Evolutionary conservation across 208 protist species (phyloP).

Genomic region (Blastocrithidia nonstop): DNA sequence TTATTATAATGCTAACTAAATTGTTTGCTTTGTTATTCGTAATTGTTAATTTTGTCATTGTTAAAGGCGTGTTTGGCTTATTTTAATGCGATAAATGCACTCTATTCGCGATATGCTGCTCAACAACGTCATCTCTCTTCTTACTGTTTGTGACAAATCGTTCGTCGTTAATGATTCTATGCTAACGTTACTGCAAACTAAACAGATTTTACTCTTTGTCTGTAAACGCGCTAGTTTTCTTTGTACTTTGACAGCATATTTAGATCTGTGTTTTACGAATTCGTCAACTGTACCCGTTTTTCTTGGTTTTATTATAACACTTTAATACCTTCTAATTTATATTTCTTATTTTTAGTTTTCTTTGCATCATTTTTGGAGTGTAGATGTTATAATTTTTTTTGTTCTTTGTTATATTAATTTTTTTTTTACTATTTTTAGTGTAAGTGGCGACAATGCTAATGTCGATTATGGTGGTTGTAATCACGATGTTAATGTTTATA

Average conservation of each 20-base stretch:
- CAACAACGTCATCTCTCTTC: neutral
- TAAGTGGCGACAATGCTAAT: too few species aligned
- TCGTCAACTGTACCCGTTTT: neutral
- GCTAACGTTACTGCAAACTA: neutral
- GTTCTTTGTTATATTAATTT: too few species aligned
- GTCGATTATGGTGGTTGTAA: too few species aligned
- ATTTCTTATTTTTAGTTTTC: too few species aligned
- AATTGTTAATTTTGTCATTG: neutral
- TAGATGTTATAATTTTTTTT: too few species aligned
- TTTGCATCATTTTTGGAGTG: too few species aligned
- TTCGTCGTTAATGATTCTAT: neutral
- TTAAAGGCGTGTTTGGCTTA: neutral
- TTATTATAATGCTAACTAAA: too few species aligned
- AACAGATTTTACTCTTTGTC: too few species aligned
- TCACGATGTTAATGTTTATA: too few species aligned
- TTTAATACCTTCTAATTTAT: too few species aligned
- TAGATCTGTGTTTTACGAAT: neutral
- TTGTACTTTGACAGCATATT: neutral
- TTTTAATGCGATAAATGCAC: neutral
- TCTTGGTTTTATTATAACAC: too few species aligned
- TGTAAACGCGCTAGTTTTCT: neutral
- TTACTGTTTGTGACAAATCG: neutral
- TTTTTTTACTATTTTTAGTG: too few species aligned
- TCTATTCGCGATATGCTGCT: neutral
- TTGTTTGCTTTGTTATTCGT: neutral